These are phyloP conservation scores for Candida pseudocylindracea DNA, from an alignment of 1,139 yeast species.

Conservation along the genomic window DNA sequence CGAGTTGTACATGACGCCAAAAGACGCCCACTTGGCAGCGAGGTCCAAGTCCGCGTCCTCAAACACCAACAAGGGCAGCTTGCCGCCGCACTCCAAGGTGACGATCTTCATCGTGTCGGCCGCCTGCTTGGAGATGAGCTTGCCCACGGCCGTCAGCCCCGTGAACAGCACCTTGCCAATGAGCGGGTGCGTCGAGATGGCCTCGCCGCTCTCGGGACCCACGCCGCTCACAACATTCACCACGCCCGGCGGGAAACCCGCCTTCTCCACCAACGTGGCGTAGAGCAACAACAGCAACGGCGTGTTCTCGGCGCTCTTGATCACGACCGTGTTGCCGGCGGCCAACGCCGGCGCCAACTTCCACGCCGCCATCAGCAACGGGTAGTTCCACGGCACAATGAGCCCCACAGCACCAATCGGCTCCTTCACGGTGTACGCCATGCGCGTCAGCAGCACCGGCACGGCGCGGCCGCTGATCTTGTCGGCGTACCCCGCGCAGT, in stretches of 20 bases:
- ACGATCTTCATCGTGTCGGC: conserved; percentile 42
- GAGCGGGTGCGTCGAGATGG: conserved; percentile 29
- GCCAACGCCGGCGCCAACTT: conserved; percentile 43
- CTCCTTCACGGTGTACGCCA: conserved; percentile 50
- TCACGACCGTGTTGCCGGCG: conserved; percentile 41
- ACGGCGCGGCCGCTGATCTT: conserved; percentile 51
- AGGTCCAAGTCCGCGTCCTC: conserved; percentile 58
- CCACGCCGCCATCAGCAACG: conserved; percentile 37
- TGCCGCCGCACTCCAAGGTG: conserved; percentile 88
- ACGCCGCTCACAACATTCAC: conserved; percentile 36
- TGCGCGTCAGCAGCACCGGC: conserved; percentile 36
- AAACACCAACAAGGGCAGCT: conserved; percentile 53
- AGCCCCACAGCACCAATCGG: conserved; percentile 71
- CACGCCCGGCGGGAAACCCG: conserved; percentile 57
- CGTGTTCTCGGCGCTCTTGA: conserved; percentile 47
- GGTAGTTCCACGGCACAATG: conserved; percentile 49
- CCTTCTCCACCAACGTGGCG: conserved; percentile 30
- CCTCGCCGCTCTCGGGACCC: conserved; percentile 33
- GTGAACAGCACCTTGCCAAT: conserved; percentile 53
- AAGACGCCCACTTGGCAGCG: conserved; percentile 71
- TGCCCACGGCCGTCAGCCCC: conserved; percentile 39
- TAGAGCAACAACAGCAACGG: conserved; percentile 37
- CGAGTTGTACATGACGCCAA: conserved; percentile 64
- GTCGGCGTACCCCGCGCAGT: conserved; percentile 61
- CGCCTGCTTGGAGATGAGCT: conserved; percentile 34